Conservation (phyloP, 2,329 filamentous ascomycete species). For the Daldinia eschscholtzii region DNA sequence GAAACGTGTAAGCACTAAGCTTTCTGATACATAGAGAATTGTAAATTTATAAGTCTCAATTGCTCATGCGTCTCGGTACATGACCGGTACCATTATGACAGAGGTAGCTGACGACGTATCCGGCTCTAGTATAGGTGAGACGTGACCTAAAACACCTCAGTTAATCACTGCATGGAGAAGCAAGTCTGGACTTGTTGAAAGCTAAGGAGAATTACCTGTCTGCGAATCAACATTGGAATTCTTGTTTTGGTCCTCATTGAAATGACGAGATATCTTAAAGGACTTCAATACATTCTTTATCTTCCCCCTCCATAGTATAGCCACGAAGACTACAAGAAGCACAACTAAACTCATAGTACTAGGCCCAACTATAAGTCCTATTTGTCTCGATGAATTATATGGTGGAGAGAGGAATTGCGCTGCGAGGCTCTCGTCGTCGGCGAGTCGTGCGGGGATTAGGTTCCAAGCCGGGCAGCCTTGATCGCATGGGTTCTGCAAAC, state of each 20-base stretch:
- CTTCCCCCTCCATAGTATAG: conserved; percentile 32
- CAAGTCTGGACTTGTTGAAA: neutral
- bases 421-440: conserved; percentile 37
- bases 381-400: neutral
- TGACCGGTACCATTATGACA: neutral
- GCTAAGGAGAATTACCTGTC: neutral
- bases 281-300: neutral
- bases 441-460: conserved; percentile 48
- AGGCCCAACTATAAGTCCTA: conserved; percentile 40
- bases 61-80: neutral
- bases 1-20: neutral
- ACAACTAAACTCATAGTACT: conserved; percentile 38
- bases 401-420: conserved; percentile 34
- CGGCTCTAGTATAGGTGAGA: neutral
- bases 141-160: neutral
- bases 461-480: conserved; percentile 50
- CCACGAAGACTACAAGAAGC: conserved; percentile 33
- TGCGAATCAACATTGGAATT: neutral
- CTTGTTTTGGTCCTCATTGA: neutral
- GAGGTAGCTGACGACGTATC: neutral
- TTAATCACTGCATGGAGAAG: neutral
- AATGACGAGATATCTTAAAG: neutral
- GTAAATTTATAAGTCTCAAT: neutral
- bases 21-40: neutral
- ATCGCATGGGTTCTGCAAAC: conserved; percentile 54